Conservation (phyloP, 1,284 basidiomycete species). For the Athelia psychrophila region DNA sequence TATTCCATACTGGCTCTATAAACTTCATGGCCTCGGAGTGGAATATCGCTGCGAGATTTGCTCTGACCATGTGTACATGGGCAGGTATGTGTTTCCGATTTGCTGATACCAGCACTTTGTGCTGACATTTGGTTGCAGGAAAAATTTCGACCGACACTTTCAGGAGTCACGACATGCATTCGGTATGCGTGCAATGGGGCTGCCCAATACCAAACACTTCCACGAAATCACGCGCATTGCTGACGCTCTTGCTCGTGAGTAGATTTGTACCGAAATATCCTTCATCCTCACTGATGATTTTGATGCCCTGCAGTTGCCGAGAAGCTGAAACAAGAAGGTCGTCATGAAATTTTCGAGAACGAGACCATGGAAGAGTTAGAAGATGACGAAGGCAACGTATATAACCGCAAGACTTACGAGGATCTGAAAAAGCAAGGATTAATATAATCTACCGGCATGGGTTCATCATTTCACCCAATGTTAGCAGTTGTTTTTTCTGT, state of each 20-base stretch:
- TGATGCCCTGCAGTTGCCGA: conserved; percentile 75
- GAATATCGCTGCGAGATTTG: conserved; percentile 99
- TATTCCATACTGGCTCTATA: conserved; percentile 99
- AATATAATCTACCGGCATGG: conserved; percentile 58
- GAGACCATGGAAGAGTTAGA: conserved; percentile 97
- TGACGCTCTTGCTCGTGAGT: conserved; percentile 88
- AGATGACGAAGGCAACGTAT: conserved; percentile 96
- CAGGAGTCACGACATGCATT: conserved; percentile 96
- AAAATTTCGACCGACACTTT: conserved; percentile 88
- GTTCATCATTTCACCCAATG: conserved; percentile 9
- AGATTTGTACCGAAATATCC: neutral
- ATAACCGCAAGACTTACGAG: conserved; percentile 88
- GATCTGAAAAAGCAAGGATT: conserved; percentile 91
- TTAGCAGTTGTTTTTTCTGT: conserved; percentile 11
- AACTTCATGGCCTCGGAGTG: conserved; percentile 95
- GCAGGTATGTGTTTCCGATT: conserved; percentile 52
- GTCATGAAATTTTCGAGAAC: conserved; percentile 86
- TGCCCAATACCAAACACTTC: conserved; percentile 99
- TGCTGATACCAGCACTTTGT: conserved; percentile 5
- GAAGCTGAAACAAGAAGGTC: conserved; percentile 91
- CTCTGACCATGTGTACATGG: conserved; percentile 94
- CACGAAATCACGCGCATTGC: conserved; percentile 97
- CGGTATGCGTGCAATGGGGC: conserved; percentile 95
- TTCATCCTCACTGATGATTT: neutral
- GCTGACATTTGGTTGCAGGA: conserved; percentile 41